Conservation (phyloP, 2,329 filamentous ascomycete species). For the Microdochium bolleyi region DNA sequence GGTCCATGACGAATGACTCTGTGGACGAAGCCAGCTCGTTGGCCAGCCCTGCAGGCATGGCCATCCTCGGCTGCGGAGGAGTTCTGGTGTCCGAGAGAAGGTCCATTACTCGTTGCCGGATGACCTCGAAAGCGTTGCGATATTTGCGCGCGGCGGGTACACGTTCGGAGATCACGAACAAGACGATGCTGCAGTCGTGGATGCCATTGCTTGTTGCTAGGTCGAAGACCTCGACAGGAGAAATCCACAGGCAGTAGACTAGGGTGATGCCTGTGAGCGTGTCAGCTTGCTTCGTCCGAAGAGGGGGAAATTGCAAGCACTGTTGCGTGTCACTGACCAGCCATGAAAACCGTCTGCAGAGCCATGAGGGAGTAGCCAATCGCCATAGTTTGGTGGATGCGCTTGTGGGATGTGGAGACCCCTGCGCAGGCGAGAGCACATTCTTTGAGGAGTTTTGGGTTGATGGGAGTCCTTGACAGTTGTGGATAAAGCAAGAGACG, state of each 20-base stretch:
- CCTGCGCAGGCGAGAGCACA: slow-evolving; percentile 11
- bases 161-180: slow-evolving; percentile 20
- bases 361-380: slow-evolving; percentile 20
- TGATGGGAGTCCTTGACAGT: slow-evolving; percentile 12
- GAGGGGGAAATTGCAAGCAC: too few species aligned
- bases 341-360: slow-evolving; percentile 20
- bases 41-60: neutral
- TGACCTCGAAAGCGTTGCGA: slow-evolving; percentile 17
- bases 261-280: slow-evolving; percentile 16
- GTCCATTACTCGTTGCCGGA: neutral
- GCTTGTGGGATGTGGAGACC: slow-evolving; percentile 19
- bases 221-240: slow-evolving; percentile 15
- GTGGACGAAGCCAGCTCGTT: neutral
- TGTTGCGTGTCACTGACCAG: too few species aligned
- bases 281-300: too few species aligned
- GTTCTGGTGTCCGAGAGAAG: neutral
- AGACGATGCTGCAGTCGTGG: slow-evolving; percentile 15
- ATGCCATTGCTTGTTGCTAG: slow-evolving; percentile 9
- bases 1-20: neutral
- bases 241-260: slow-evolving; percentile 20
- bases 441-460: slow-evolving; percentile 11
- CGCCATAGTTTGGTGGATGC: slow-evolving; percentile 17
- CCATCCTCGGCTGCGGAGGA: neutral
- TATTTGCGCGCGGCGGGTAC: slow-evolving; percentile 19
- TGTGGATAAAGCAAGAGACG: slow-evolving; percentile 12